Conservation (phyloP, 2,329 filamentous ascomycete species). For the Trichoderma harzianum region DNA sequence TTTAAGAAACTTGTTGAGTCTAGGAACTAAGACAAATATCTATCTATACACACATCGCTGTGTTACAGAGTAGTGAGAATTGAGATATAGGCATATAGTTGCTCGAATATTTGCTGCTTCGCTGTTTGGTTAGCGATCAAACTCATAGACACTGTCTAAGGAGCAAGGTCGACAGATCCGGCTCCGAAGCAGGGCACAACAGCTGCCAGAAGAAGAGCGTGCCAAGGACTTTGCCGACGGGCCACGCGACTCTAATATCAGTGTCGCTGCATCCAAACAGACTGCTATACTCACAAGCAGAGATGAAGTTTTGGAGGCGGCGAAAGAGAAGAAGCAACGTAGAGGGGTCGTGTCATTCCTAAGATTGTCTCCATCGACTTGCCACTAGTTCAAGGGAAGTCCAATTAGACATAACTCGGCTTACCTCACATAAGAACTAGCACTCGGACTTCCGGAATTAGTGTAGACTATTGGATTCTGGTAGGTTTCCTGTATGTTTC, state of each 20-base stretch:
- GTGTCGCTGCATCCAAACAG: rapidly evolving
- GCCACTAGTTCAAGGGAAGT: not conserved
- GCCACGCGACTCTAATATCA: rapidly evolving
- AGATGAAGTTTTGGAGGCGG: not conserved
- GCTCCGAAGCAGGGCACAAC: rapidly evolving
- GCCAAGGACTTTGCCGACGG: too few species aligned
- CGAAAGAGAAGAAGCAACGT: not conserved
- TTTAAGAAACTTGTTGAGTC: too few species aligned
- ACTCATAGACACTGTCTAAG: not conserved
- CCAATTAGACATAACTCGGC: not conserved
- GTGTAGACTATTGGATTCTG: not conserved
- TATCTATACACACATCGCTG: not conserved
- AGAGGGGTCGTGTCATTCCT: not conserved
- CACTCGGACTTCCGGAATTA: not conserved
- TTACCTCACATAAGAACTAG: not conserved
- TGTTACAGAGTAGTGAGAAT: not conserved
- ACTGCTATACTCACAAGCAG: not conserved
- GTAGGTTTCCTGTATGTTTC: not conserved
- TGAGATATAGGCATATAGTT: not conserved
- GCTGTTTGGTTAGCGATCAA: not conserved
- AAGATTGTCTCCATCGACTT: not conserved
- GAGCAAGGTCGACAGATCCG: not conserved
- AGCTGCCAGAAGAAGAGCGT: not conserved
- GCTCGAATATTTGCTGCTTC: not conserved
- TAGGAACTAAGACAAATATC: too few species aligned